phyloP scores from a whole-genome alignment of 345 rosid genomes.

The Luvunga scandens region DNA sequence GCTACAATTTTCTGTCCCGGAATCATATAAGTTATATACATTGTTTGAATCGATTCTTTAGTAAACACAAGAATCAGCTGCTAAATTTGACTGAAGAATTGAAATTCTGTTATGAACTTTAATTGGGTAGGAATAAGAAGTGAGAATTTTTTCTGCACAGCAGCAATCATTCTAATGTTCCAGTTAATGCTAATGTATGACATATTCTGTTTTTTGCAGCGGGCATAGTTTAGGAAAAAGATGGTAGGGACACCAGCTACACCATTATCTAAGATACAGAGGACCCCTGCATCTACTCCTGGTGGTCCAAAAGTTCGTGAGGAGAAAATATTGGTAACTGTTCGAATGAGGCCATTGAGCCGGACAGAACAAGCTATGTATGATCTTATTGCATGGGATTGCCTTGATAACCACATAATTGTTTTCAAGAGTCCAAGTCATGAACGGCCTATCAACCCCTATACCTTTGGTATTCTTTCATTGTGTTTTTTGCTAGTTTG shows the following conservation, averaged over 20 bases:
- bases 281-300: conserved; percentile 52
- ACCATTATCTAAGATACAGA: conserved; percentile 54
- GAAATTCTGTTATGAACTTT: background rate
- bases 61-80: background rate
- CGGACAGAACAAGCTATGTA: conserved; percentile 81
- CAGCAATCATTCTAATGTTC: background rate
- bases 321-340: conserved; percentile 88
- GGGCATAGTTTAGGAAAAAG: conserved; percentile 20
- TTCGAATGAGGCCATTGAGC: conserved; percentile 77
- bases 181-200: background rate
- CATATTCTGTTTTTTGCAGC: conserved; percentile 7
- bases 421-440: conserved; percentile 62
- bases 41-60: background rate
- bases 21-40: background rate
- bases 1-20: background rate
- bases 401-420: conserved; percentile 60
- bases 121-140: background rate
- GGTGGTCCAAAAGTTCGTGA: conserved; percentile 61
- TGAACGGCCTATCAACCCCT: conserved; percentile 43
- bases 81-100: background rate
- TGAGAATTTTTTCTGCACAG: background rate
- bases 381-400: conserved; percentile 94
- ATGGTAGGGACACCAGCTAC: conserved; percentile 71
- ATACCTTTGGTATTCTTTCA: conserved; percentile 60
- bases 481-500: background rate